A percentile compares a stretch with the other conserved stretches of the same genome.
Conservation (phyloP, 371 early-diverging fungal species). For the Rhizomucor pusillus region DNA sequence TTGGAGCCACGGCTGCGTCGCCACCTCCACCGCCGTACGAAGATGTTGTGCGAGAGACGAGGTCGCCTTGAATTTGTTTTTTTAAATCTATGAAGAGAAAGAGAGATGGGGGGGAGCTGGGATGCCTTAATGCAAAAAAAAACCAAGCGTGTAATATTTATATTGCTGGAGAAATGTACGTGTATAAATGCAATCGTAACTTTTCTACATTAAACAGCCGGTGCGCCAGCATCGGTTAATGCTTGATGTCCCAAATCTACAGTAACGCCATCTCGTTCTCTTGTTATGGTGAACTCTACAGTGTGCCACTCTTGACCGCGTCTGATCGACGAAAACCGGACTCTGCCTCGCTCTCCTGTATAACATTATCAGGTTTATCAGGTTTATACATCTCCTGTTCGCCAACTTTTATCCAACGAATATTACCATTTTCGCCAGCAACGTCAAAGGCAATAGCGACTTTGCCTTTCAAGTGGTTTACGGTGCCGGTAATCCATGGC, state of each 20-base stretch:
- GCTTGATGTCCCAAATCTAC: constrained; percentile 36
- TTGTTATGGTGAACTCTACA: constrained; percentile 33
- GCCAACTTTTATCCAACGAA: background rate
- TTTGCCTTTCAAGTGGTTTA: constrained; percentile 68
- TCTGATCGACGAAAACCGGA: constrained; percentile 40
- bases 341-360: constrained; percentile 39
- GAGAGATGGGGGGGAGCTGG: too few relatives aligned
- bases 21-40: constrained; percentile 8
- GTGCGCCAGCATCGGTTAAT: constrained; percentile 40
- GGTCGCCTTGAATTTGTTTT: too few relatives aligned
- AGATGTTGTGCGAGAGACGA: background rate
- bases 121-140: too few relatives aligned
- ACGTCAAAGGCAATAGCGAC: constrained; percentile 60
- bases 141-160: too few relatives aligned
- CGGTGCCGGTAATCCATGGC: constrained; percentile 70
- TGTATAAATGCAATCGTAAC: too few relatives aligned
- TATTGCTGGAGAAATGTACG: too few relatives aligned
- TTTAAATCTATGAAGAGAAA: too few relatives aligned
- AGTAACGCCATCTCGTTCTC: constrained; percentile 27
- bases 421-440: constrained; percentile 51
- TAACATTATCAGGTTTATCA: background rate
- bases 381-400: background rate
- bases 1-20: background rate
- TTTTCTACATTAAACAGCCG: constrained; percentile 1
- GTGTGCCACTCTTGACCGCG: constrained; percentile 38